These are phyloP conservation scores for Cyclanthera cordifolia DNA, from an alignment of 306 rosid genomes.

Conservation along the genomic window DNA sequence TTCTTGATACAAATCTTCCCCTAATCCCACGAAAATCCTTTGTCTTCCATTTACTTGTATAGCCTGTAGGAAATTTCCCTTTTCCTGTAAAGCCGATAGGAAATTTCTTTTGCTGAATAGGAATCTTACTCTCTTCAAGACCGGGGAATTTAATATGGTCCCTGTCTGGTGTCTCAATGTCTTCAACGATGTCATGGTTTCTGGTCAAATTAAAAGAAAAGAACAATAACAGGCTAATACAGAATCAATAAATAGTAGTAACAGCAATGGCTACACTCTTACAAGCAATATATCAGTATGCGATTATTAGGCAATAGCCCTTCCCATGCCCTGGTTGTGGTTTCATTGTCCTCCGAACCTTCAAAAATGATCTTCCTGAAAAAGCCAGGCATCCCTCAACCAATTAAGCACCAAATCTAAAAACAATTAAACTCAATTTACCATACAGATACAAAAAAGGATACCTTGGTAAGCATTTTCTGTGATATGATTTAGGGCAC, in stretches of 20 bases:
- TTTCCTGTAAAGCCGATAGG: too few species aligned
- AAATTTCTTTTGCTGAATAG: constrained; percentile 13
- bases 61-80: constrained; percentile 10
- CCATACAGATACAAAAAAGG: constrained; percentile 6
- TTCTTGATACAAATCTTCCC: constrained; percentile 28
- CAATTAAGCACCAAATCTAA: constrained; percentile 9
- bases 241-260: constrained; percentile 19
- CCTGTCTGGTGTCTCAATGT: constrained; percentile 58
- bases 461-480: constrained; percentile 87
- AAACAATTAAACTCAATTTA: background rate
- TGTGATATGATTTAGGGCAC: constrained; percentile 80
- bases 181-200: constrained; percentile 59
- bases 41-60: constrained; percentile 21
- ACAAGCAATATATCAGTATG: constrained; percentile 79
- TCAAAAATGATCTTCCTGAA: constrained; percentile 52
- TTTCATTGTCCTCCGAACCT: constrained; percentile 32
- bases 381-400: constrained; percentile 30
- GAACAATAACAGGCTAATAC: constrained; percentile 10
- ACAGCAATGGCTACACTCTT: constrained; percentile 26
- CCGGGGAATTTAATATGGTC: constrained; percentile 63
- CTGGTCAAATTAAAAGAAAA: constrained; percentile 32
- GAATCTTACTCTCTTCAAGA: constrained; percentile 22
- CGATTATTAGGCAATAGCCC: constrained; percentile 53
- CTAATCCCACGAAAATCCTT: constrained; percentile 18
- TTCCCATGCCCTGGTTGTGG: constrained; percentile 65